Base-by-base conservation (phyloP, 2,329 filamentous ascomycete genomes). In the Neurospora sp. region DNA sequence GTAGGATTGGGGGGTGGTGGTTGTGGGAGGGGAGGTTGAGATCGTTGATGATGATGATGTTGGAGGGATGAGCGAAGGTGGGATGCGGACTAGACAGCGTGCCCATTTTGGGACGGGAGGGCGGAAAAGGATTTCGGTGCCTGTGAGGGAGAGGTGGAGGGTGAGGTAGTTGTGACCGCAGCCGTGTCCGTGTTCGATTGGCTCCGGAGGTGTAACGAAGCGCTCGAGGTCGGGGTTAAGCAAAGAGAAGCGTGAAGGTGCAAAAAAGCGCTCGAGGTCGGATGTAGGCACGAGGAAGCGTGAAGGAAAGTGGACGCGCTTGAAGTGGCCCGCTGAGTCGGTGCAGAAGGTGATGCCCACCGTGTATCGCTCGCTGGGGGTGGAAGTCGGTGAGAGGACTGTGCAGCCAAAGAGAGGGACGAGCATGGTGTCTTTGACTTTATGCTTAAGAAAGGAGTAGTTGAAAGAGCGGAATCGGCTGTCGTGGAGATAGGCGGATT, bases 61-160 rank as follows among this genome's bases (percentile, higher is more conserved):
- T 10, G 23, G 28, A 1, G 52, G 15, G 2, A n/a, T 1, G 6
- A 38, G 66, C 2, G 6, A 39, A 19, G 40, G 28, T 1, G 65
- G 68, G 19, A 67, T 41, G 19, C 69, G 69, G 37, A 70, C 69
- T 28, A 70, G 57, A 57, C 69, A 70, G 2, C 62, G 38, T 6
- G 69, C 66, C 67, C 67, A 70, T 11, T 66, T 67, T 5, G 69
- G 69, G n/a, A 70, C 38, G 19, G 66, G 67, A 17, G 67, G 69
- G 8, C 67, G 68, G 36, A 69, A 67, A 11, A 69, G 68, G 28
- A 69, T 66, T 52, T 69, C 68, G 62, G 57, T 66, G 28, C 62
- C 68, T n/a, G 40, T 37, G 4, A 69, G 68, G 11, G 68, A 39
- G 8, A 65, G 23, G 28, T 69, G 57, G n/a, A 69, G 68, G 6